phyloP scores from a whole-genome alignment of 2,329 filamentous ascomycete species.

The Zymoseptoria passerinii region DNA sequence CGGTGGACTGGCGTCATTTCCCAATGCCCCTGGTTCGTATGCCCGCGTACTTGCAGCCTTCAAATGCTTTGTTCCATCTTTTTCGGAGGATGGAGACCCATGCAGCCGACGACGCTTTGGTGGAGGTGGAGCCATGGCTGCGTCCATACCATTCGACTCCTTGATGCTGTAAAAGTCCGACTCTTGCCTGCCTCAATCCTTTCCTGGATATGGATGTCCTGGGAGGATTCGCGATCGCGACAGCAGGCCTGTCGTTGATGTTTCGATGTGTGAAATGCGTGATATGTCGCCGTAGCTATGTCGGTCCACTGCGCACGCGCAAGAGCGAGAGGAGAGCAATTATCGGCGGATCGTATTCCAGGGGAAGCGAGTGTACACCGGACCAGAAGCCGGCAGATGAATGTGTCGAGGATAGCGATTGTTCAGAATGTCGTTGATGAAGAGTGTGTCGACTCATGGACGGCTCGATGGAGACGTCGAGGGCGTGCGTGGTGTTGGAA shows the following conservation, averaged over 20 bases:
- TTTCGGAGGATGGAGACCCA: neutral
- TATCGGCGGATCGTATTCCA: constrained; percentile 1
- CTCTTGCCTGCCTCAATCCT: neutral
- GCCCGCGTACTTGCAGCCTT: neutral
- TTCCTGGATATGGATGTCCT: neutral
- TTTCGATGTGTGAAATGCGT: neutral
- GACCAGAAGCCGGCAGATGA: constrained; percentile 21
- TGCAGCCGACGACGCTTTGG: constrained; percentile 19
- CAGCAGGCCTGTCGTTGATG: neutral
- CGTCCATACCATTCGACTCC: constrained; percentile 13
- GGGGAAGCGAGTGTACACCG: constrained; percentile 26
- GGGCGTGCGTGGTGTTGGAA: neutral
- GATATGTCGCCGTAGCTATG: neutral
- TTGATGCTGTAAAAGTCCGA: neutral
- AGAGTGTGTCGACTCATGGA: neutral
- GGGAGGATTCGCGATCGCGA: neutral
- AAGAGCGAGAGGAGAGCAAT: neutral
- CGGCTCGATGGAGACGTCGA: neutral
- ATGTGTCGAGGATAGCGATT: constrained; percentile 1
- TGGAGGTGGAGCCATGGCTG: constrained; percentile 23
- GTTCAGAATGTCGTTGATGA: neutral
- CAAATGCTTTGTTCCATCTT: neutral
- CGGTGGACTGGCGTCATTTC: constrained; percentile 11
- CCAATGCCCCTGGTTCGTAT: neutral
- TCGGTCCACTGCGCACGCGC: neutral